Evolutionary conservation across 805 yeast species (phyloP), one percentile per base, ranked within the genome.

Genomic region (Hanseniaspora opuntiae): DNA sequence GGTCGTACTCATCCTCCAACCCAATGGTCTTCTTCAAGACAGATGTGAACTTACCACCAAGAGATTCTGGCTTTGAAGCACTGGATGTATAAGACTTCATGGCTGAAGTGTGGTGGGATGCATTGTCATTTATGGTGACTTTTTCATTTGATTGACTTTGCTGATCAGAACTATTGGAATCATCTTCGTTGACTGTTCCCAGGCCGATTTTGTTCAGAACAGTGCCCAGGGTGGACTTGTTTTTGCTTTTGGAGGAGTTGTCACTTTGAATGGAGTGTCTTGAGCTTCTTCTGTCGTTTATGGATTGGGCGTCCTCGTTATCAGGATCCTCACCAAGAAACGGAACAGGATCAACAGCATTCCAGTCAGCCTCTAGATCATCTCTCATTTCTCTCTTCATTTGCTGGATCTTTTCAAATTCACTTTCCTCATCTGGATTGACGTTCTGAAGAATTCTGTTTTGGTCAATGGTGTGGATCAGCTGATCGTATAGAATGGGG

Each of bases 301-400:
- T 32, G 19, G 39, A 20, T 19, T 39, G 19, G 2, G 12, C 24
- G 3, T 39, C 20, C 5, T 32, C 32, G 14, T 24, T 40, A 2
- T 37, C 45, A 16, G 28, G 7, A 14, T 47, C 55, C 42, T 47
- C 51, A 1, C 48, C 54, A n/a, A 53, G 28, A 36, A 46, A 47
- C 3, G 37, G 50, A 36, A 46, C 55, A 32, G 51, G 51, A 28
- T 46, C 46, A 22, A 46, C 47, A n/a, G 47, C 42, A 37, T 47
- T 47, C 45, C 51, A 47, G 40, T 47, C 55, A 41, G 47, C 47
- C 24, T 53, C 55, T 16, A 53, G 36, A 30, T 53, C 55, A 8
- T 53, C 44, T 30, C 44, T 53, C 42, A 53, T 53, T n/a, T 53
- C 55, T 53, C 30, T 41, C 36, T 47, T 53, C 45, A 46, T 35